phyloP scores from a whole-genome alignment of 2,329 filamentous ascomycete species.

The Lachnellula willkommii region DNA sequence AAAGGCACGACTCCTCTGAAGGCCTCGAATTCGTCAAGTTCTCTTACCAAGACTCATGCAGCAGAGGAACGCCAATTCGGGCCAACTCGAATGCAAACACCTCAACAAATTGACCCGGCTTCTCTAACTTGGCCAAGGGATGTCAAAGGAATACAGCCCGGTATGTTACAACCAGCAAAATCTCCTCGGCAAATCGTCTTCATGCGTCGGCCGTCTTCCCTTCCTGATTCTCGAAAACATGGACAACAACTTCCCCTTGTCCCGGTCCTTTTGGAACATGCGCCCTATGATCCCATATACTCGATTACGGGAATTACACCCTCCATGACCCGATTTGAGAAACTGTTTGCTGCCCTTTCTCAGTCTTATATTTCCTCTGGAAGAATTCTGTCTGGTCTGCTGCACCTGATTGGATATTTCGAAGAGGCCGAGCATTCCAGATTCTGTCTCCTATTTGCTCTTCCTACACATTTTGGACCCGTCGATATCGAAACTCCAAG shows the following conservation, averaged over 20 bases:
- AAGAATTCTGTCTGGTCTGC: constrained; percentile 55
- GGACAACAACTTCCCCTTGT: constrained; percentile 20
- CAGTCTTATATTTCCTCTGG: constrained; percentile 38
- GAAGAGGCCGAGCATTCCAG: constrained; percentile 67
- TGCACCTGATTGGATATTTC: constrained; percentile 63
- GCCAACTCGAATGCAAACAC: constrained; percentile 56
- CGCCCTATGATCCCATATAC: constrained; percentile 57
- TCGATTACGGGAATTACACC: constrained; percentile 58
- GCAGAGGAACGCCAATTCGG: constrained; percentile 42
- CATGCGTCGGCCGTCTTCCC: constrained; percentile 25
- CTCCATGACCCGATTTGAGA: constrained; percentile 60
- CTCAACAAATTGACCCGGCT: constrained; percentile 53
- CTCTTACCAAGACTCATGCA: constrained; percentile 23
- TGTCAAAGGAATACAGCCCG: constrained; percentile 24
- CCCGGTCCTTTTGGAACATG: constrained; percentile 67
- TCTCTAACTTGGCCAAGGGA: constrained; percentile 42
- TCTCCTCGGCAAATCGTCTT: constrained; percentile 34
- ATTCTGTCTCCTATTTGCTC: constrained; percentile 69
- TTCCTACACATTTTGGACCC: constrained; percentile 60
- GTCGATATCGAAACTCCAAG: constrained; percentile 49
- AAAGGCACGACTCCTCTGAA: constrained; percentile 15
- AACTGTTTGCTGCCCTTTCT: constrained; percentile 50
- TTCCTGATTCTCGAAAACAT: constrained; percentile 20
- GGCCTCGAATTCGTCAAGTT: constrained; percentile 14
- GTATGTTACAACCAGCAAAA: constrained; percentile 25